phyloP scores from a whole-genome alignment of 1,284 basidiomycete species.

The Cutaneotrichosporon sp. region DNA sequence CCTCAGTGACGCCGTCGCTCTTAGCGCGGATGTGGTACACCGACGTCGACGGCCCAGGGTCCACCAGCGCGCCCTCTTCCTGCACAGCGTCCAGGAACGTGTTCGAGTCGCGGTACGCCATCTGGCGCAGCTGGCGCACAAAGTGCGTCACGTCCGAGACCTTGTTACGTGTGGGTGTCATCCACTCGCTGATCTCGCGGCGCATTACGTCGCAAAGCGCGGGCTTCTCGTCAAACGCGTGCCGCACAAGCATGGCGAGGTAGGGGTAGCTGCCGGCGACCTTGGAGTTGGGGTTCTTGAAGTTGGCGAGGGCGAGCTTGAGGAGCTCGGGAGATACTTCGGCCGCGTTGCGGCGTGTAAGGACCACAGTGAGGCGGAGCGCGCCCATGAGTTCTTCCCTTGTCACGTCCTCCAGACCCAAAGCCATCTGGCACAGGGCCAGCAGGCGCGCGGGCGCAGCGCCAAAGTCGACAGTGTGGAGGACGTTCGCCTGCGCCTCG shows the following conservation, averaged over 20 bases:
- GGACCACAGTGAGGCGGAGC: slow-evolving; percentile 70
- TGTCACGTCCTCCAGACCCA: slow-evolving; percentile 51
- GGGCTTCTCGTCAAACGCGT: slow-evolving; percentile 73
- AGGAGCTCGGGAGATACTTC: slow-evolving; percentile 63
- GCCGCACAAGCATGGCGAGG: slow-evolving; percentile 80
- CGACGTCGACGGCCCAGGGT: slow-evolving; percentile 59
- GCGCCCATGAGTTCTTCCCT: slow-evolving; percentile 70
- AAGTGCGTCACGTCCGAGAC: slow-evolving; percentile 67
- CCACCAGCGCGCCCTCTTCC: slow-evolving; percentile 65
- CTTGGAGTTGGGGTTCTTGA: slow-evolving; percentile 49
- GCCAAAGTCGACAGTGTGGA: slow-evolving; percentile 14
- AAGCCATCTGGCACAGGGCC: slow-evolving; percentile 63
- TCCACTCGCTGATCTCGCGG: slow-evolving; percentile 72
- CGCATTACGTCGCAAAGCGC: slow-evolving; percentile 70
- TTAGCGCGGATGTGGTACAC: slow-evolving; percentile 58
- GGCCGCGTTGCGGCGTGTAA: slow-evolving; percentile 68
- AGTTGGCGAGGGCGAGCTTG: slow-evolving; percentile 59
- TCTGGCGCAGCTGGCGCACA: slow-evolving; percentile 69
- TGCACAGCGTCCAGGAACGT: slow-evolving; percentile 70
- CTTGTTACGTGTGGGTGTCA: slow-evolving; percentile 64
- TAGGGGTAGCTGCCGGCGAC: slow-evolving; percentile 67
- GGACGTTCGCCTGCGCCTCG: slow-evolving; percentile 6
- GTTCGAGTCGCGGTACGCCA: slow-evolving; percentile 73
- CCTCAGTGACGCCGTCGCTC: slow-evolving; percentile 8
- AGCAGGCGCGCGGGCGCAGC: slow-evolving; percentile 57